phyloP scores from a whole-genome alignment of 2,329 filamentous ascomycete species.

The Trichoderma pleuroti region DNA sequence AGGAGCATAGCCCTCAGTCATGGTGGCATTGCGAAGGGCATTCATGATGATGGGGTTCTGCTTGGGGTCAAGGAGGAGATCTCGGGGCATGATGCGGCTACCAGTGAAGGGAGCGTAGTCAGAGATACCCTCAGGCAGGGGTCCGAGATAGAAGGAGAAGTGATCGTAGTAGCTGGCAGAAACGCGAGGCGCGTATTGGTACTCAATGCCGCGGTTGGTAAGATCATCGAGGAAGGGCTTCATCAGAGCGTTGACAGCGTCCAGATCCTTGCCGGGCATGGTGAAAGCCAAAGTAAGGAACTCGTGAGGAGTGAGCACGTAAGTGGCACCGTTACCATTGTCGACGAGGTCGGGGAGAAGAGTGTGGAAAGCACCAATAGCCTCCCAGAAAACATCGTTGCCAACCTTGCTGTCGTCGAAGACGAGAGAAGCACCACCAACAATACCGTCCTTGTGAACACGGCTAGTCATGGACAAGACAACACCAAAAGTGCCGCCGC shows the following conservation, averaged over 20 bases:
- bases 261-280: background rate
- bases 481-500: conserved; percentile 11
- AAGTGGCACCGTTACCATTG: background rate
- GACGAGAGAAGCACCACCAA: background rate
- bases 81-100: background rate
- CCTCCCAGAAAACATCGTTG: background rate
- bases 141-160: background rate
- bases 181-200: background rate
- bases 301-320: background rate
- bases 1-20: background rate
- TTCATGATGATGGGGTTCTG: background rate
- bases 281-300: background rate
- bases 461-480: conserved; percentile 6
- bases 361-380: background rate
- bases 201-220: background rate
- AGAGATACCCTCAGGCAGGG: background rate
- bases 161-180: background rate
- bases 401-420: background rate
- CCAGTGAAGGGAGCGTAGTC: background rate
- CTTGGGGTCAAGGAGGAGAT: background rate
- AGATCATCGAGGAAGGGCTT: background rate
- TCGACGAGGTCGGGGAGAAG: background rate
- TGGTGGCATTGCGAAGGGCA: background rate
- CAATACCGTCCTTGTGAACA: background rate
- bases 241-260: background rate